phyloP scores from a whole-genome alignment of 2,329 filamentous ascomycete species.

The Talaromyces sp. region DNA sequence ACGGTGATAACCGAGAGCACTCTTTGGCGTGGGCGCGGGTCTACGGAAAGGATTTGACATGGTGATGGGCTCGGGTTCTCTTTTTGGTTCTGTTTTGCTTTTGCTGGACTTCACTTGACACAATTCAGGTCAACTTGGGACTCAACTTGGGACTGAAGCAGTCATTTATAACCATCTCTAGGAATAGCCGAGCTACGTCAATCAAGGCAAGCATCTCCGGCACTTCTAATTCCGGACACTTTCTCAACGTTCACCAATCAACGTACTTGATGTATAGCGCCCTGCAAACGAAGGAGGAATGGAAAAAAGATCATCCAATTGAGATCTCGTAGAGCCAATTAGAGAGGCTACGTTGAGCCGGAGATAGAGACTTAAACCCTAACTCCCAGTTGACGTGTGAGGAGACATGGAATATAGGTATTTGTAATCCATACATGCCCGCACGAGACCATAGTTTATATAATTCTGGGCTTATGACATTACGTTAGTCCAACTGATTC shows the following conservation, averaged over 20 bases:
- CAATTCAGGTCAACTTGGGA: background rate
- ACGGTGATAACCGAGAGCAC: conserved; percentile 63
- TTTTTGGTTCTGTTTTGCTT: background rate
- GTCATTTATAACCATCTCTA: background rate
- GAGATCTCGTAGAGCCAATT: background rate
- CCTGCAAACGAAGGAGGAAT: no score
- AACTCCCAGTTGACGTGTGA: background rate
- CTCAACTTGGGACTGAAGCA: background rate
- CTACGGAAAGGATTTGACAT: background rate
- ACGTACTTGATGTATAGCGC: background rate
- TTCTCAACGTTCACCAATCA: background rate
- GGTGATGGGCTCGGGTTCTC: background rate
- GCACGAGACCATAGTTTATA: background rate
- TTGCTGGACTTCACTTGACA: background rate
- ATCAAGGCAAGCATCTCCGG: background rate
- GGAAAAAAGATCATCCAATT: background rate
- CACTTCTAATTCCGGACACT: background rate
- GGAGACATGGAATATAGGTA: background rate
- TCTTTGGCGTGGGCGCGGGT: conserved; percentile 38
- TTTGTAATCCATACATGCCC: background rate
- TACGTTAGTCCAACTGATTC: background rate
- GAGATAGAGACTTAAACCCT: conserved; percentile 12
- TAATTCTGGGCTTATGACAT: background rate
- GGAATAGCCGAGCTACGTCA: background rate
- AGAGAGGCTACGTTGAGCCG: background rate